Percentiles rank a stretch among this genome's conserved stretches.
Evolutionary conservation across 2,329 filamentous ascomycete genomes (phyloP).

Genomic region (Diaporthe citrichinensis): DNA sequence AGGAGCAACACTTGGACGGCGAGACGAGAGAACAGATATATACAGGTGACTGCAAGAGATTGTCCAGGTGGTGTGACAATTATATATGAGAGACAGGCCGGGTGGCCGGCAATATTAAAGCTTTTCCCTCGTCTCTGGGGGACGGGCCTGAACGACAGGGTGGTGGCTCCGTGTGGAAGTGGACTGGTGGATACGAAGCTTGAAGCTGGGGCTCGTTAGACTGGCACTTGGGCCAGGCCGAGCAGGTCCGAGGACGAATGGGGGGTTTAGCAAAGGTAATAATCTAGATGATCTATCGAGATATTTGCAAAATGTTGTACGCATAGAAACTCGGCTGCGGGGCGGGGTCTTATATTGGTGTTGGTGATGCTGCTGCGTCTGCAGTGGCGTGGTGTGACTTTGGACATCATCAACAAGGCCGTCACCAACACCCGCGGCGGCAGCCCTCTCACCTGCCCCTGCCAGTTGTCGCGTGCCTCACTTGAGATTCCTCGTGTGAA

Average conservation of each 20-base stretch:
- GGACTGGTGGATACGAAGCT: conserved; percentile 34
- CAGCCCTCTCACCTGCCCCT: not conserved
- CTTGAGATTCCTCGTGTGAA: not conserved
- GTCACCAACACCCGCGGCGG: not conserved
- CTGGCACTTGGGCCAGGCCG: conserved; percentile 34
- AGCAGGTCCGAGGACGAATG: conserved; percentile 31
- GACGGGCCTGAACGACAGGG: conserved; percentile 9
- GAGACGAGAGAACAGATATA: not conserved
- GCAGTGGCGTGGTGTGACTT: conserved; percentile 21
- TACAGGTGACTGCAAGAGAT: not conserved
- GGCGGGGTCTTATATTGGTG: conserved; percentile 23
- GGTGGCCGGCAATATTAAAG: conserved; percentile 29
- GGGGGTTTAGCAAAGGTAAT: conserved; percentile 37
- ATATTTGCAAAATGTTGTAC: conserved; percentile 41
- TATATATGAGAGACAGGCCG: not conserved
- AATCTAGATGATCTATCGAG: conserved; percentile 32
- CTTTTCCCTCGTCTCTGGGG: conserved; percentile 23
- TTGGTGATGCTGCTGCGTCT: not conserved
- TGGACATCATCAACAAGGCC: conserved; percentile 10
- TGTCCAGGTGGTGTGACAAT: not conserved
- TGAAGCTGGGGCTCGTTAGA: conserved; percentile 38
- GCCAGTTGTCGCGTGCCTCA: conserved; percentile 23
- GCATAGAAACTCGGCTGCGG: conserved; percentile 36
- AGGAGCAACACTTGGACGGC: not conserved
- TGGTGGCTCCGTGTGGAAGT: conserved; percentile 28